Evolutionary conservation across 1,139 yeast species (phyloP), one percentile per base, ranked within the genome.

Genomic region (Candida sp.): DNA sequence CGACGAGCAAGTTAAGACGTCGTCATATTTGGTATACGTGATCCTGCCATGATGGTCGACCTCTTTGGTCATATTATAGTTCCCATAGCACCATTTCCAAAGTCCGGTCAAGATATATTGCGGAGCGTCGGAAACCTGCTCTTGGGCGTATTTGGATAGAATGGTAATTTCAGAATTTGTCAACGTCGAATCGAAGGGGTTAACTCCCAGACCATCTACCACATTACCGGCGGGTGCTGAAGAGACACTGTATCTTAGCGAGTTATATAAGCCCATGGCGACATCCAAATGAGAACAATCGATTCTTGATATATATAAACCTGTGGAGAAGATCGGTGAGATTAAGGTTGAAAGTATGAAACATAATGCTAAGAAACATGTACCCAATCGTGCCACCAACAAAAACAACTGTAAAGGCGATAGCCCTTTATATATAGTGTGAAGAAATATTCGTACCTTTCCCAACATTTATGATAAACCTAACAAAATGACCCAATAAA

Each of bases 221-320:
- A 6, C 39, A 15, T 25, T 30, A 3, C 53, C 45, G 5, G 47
- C 39, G 8, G 59, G 50, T 1, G 62, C 46, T 12, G 53, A 44
- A 2, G 66, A 48, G 22, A 69, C 77, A 6, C 74, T 63, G 25
- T 54, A 53, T 34, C 77, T 58, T 38, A 80, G 60, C 4, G 78
- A 69, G 35, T 71, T 62, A 53, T 77, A 79, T 22, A 81, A 57
- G 2, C 85, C 86, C 21, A 61, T 52, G 0, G 81, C 70, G 8
- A 81, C 76, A 46, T 77, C 80, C 4, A 73, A 56, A 51, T 74
- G 82, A 5, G 75, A 67, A 51, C 81, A 77, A 51, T 73, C 71
- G 36, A 81, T 59, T 35, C 70, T 55, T 4, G 74, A 65, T 19
- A 76, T 57, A 49, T 70, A 70, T 8, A 37, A 21, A 2, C 21